phyloP scores from a whole-genome alignment of 2,329 filamentous ascomycete genomes.

The Coniochaeta sp. region DNA sequence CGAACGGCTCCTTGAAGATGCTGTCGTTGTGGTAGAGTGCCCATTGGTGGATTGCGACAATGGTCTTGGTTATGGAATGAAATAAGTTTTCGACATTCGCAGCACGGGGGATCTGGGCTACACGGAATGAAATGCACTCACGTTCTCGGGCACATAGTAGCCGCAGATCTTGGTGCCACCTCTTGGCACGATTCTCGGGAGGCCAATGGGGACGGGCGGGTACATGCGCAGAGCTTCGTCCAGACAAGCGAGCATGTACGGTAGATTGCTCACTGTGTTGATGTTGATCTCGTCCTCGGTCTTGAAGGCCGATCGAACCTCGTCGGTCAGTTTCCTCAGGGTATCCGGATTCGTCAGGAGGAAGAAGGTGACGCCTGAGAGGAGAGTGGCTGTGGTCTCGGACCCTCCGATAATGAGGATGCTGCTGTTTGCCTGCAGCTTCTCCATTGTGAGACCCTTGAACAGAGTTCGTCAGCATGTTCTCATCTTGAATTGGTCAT shows the following conservation, averaged over 20 bases:
- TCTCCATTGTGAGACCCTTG: background rate
- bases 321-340: constrained; percentile 7
- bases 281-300: constrained; percentile 12
- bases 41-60: constrained; percentile 25
- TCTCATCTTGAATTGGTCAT: too few relatives aligned
- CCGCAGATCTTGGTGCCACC: too few relatives aligned
- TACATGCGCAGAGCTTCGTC: too few relatives aligned
- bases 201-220: too few relatives aligned
- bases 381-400: constrained; percentile 10
- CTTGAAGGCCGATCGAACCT: constrained; percentile 9
- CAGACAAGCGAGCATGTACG: constrained; percentile 22
- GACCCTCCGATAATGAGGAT: constrained; percentile 4
- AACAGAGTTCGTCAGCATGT: too few relatives aligned
- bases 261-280: constrained; percentile 12
- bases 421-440: background rate
- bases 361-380: constrained; percentile 7
- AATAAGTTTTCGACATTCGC: too few relatives aligned
- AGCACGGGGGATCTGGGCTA: too few relatives aligned
- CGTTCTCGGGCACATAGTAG: too few relatives aligned
- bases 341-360: constrained; percentile 11
- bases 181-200: too few relatives aligned
- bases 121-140: too few relatives aligned
- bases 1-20: constrained; percentile 17
- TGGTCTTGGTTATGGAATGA: constrained; percentile 13
- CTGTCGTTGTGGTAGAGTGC: constrained; percentile 13